These are phyloP conservation scores for Russula sp. DNA, from an alignment of 768 basidiomycete genomes.

Conservation along the genomic window DNA sequence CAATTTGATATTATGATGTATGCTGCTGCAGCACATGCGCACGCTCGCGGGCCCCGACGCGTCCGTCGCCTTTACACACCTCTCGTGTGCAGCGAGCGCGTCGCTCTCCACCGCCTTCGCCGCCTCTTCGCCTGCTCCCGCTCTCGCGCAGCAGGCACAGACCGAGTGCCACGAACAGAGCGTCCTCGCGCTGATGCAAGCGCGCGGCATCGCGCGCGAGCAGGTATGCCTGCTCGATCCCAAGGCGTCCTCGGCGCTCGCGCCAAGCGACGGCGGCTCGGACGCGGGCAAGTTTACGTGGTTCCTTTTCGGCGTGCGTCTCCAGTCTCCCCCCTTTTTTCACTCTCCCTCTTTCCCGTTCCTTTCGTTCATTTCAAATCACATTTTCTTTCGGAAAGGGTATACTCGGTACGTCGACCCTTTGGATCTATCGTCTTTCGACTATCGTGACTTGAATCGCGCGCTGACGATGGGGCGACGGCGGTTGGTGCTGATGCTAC, in stretches of 20 bases:
- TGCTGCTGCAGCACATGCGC: constrained; percentile 66
- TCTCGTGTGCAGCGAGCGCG: constrained; percentile 63
- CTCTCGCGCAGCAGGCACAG: constrained; percentile 4
- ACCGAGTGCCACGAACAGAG: constrained; percentile 42
- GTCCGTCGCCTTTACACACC: constrained; percentile 76
- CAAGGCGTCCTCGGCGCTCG: constrained; percentile 60
- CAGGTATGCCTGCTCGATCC: constrained; percentile 94
- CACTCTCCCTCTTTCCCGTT: background rate
- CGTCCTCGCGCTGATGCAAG: constrained; percentile 55
- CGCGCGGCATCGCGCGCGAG: constrained; percentile 38
- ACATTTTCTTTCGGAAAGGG: constrained; percentile 39
- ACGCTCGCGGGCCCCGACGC: constrained; percentile 59
- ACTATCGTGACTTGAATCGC: background rate
- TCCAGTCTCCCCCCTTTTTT: background rate
- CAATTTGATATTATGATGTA: too few relatives aligned
- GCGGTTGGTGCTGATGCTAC: constrained; percentile 3
- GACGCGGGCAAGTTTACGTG: constrained; percentile 56
- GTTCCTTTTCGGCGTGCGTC: constrained; percentile 87
- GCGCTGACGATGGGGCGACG: background rate
- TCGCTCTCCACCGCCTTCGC: constrained; percentile 41
- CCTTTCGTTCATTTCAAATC: background rate
- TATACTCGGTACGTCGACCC: constrained; percentile 44
- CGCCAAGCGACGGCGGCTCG: constrained; percentile 61
- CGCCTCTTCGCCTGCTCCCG: constrained; percentile 3
- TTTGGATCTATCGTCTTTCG: background rate